Evolutionary conservation across 371 early-diverging fungal species (phyloP), one percentile per base, ranked within the genome.

Genomic region (Encephalitozoon cuniculi): DNA sequence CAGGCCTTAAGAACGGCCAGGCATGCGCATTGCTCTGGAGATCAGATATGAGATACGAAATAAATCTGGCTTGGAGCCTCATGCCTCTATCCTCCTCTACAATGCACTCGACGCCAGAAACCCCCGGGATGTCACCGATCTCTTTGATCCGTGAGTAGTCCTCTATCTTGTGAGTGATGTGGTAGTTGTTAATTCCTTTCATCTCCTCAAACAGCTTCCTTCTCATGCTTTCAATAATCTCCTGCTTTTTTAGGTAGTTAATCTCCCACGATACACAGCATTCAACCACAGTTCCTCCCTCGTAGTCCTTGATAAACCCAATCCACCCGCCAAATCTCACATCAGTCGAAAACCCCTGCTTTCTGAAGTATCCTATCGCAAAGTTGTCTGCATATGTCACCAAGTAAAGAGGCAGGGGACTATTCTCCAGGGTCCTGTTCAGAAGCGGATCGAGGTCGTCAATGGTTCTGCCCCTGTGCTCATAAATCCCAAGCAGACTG

Each of bases 301-400:
- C 97, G 83, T 99, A 99, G 86, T 99, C 99, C 84, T 99, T 99
- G 77, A 99, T 97, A 81, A 92, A 93, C 0, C 97, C 97, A 76
- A 92, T 90, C 98, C 98, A 99, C 67, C 90, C 89, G 67, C 94
- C 93, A 79, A 97, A 87, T 6, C 91, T 90, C 34, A 95, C 92
- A 2, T 96, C 92, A 18, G 90, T 90, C 7, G 94, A 93, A 85
- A 99, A 99, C 15, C 97, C 97, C 88, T 94, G 97, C 82, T 97
- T 99, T 85, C 91, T 93, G 84, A 99, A 99, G 83, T 95, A 97
- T 2, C 97, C 98, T 37, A 92, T 92, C 7, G 99, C 99, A 81
- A 92, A 95, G 85, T 97, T 96, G 84, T 99, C 99, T 0, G 99
- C 99, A 86, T 97, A 99, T 0, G 98, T 97, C 73, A 97, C 81